These are phyloP conservation scores for Syzygium jambos DNA, from an alignment of 345 rosid species.

Conservation along the genomic window DNA sequence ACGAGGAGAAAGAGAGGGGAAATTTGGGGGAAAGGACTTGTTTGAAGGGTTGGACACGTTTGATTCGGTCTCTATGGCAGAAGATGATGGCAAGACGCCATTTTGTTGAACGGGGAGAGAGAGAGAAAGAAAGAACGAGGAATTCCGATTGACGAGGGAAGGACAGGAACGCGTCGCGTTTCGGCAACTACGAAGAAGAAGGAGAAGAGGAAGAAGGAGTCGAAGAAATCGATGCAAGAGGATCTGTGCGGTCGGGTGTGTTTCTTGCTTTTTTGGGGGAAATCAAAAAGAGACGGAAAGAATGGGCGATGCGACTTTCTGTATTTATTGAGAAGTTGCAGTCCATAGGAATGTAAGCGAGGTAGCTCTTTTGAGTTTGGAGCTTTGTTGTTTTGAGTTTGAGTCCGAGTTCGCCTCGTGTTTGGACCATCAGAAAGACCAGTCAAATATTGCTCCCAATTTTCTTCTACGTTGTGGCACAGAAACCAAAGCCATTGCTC, in stretches of 20 bases:
- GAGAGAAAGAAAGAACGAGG: background rate
- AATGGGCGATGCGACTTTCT: background rate
- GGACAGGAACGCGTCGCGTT: background rate
- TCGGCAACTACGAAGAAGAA: background rate
- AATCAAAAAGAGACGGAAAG: background rate
- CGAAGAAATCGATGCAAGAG: background rate
- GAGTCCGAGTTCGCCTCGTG: background rate
- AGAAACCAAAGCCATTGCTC: background rate
- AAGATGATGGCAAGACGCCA: background rate
- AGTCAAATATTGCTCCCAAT: background rate
- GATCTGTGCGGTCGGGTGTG: background rate
- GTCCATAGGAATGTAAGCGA: background rate
- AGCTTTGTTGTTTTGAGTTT: no score
- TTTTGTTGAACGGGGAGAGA: background rate
- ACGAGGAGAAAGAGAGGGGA: background rate
- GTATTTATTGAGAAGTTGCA: background rate
- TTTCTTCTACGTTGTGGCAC: background rate
- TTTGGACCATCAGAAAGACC: background rate
- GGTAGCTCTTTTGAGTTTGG: no score
- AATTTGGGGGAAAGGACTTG: background rate
- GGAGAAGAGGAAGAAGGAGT: fast-evolving
- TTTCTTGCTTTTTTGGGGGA: background rate
- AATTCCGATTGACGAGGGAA: no score
- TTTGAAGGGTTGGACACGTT: constrained; percentile 16
- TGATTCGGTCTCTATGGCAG: background rate